These are phyloP conservation scores for Helicostylum pulchrum DNA, from an alignment of 192 early-diverging fungal genomes.

Conservation along the genomic window DNA sequence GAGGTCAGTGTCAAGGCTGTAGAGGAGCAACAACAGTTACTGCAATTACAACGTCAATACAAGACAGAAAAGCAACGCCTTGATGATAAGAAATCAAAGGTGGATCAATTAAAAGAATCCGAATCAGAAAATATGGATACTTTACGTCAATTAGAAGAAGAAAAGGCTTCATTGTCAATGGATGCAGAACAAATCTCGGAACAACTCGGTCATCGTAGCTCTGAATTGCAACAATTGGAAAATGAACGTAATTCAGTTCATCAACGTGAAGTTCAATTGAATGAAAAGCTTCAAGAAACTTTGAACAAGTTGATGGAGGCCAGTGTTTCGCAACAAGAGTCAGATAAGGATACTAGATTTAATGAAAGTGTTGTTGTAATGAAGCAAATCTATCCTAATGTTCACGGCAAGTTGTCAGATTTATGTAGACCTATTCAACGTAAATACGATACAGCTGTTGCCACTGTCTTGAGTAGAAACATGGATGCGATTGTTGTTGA, in stretches of 20 bases:
- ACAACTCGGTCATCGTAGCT: slow-evolving; percentile 23
- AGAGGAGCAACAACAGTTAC: slow-evolving; percentile 65
- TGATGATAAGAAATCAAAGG: slow-evolving; percentile 55
- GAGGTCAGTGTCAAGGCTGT: slow-evolving; percentile 64
- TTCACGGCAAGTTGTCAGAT: slow-evolving; percentile 86
- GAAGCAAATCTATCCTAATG: slow-evolving; percentile 76
- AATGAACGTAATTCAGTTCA: slow-evolving; percentile 51
- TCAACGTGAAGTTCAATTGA: slow-evolving; percentile 68
- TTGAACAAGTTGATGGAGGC: slow-evolving; percentile 77
- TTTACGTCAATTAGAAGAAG: slow-evolving; percentile 32
- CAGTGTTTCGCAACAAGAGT: slow-evolving; percentile 78
- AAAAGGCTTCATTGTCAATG: slow-evolving; percentile 18
- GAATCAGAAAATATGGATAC: slow-evolving; percentile 50
- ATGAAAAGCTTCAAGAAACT: slow-evolving; percentile 80
- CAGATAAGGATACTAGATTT: slow-evolving; percentile 72
- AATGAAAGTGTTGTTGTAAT: slow-evolving; percentile 75
- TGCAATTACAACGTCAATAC: slow-evolving; percentile 62
- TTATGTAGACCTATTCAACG: slow-evolving; percentile 90
- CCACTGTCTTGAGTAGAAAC: slow-evolving; percentile 85
- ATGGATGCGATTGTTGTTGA: slow-evolving; percentile 96
- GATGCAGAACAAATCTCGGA: slow-evolving; percentile 9
- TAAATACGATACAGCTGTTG: slow-evolving; percentile 85
- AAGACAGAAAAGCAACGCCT: slow-evolving; percentile 62
- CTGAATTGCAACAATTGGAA: slow-evolving; percentile 58
- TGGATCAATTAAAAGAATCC: slow-evolving; percentile 46